Conservation (phyloP, 2,329 filamentous ascomycete species). For the Verticillium zaregamsianum region DNA sequence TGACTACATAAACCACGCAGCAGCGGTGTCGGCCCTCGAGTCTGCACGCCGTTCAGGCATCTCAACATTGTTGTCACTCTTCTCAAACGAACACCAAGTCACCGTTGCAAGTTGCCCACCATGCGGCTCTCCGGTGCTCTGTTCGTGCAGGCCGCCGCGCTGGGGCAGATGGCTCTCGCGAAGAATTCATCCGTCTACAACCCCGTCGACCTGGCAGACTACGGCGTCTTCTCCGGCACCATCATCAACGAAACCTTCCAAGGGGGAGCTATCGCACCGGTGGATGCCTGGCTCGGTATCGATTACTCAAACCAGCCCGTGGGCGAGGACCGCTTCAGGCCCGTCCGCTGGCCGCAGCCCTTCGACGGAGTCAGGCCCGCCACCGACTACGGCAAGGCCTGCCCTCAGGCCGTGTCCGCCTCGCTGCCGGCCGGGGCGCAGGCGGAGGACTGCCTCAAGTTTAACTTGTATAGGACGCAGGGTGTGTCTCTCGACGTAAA, state of each 20-base stretch:
- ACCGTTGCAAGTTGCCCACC: not conserved
- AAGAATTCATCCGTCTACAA: slow-evolving; percentile 3
- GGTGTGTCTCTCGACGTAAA: slow-evolving; percentile 19
- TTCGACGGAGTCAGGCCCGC: slow-evolving; percentile 36
- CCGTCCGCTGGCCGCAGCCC: slow-evolving; percentile 31
- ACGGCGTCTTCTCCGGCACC: slow-evolving; percentile 34
- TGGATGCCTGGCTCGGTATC: slow-evolving; percentile 43
- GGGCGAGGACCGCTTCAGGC: slow-evolving; percentile 33
- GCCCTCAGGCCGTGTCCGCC: slow-evolving; percentile 30
- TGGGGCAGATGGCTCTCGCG: not conserved
- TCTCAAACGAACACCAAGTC: too few relatives aligned
- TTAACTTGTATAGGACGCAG: slow-evolving; percentile 16
- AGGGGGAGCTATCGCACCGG: slow-evolving; percentile 21
- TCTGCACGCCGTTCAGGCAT: too few relatives aligned
- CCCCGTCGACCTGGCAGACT: slow-evolving; percentile 27
- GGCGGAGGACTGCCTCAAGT: slow-evolving; percentile 8
- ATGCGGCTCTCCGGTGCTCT: too few relatives aligned
- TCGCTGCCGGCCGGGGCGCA: slow-evolving; percentile 6
- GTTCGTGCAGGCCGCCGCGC: too few relatives aligned
- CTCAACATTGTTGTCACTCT: too few relatives aligned
- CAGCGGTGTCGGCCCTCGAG: too few relatives aligned
- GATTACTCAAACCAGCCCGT: slow-evolving; percentile 38
- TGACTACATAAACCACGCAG: too few relatives aligned
- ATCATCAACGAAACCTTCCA: slow-evolving; percentile 27
- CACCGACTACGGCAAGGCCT: slow-evolving; percentile 33